Percentiles rank a stretch among this genome's conserved stretches.
Conservation (phyloP, 768 basidiomycete species). For the Naganishia randhawae region DNA sequence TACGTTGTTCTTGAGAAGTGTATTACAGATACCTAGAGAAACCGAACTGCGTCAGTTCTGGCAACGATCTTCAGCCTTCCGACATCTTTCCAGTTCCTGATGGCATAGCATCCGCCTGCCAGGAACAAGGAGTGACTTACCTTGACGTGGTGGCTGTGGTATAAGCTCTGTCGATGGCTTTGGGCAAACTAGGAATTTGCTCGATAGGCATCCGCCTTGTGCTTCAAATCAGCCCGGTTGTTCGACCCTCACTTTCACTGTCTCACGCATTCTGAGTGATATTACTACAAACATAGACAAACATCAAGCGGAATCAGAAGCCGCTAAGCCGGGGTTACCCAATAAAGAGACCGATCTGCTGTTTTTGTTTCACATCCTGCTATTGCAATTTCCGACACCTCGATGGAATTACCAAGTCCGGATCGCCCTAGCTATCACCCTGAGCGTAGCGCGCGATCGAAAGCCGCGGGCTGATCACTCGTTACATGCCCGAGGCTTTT, state of each 20-base stretch:
- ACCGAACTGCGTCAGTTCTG: not conserved
- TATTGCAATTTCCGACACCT: not conserved
- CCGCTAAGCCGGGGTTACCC: too few relatives aligned
- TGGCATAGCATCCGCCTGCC: not conserved
- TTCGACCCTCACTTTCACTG: not conserved
- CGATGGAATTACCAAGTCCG: not conserved
- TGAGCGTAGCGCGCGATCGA: not conserved
- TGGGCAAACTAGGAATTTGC: not conserved
- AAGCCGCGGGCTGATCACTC: too few relatives aligned
- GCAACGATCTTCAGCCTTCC: not conserved
- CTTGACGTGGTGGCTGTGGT: not conserved
- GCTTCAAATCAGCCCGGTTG: not conserved
- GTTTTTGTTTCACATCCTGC: not conserved
- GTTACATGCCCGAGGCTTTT: too few relatives aligned
- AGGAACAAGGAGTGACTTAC: constrained; percentile 20
- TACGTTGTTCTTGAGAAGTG: not conserved
- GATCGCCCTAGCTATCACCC: not conserved
- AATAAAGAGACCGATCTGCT: not conserved
- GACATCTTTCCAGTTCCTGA: not conserved
- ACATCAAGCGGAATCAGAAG: not conserved
- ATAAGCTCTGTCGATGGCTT: constrained; percentile 2
- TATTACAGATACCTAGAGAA: not conserved
- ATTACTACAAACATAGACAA: constrained; percentile 3
- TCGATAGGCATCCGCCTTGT: not conserved
- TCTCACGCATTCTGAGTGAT: constrained; percentile 1